These are phyloP conservation scores for Fraxinus ornus DNA, from an alignment of 305 asterid species.

Conservation along the genomic window DNA sequence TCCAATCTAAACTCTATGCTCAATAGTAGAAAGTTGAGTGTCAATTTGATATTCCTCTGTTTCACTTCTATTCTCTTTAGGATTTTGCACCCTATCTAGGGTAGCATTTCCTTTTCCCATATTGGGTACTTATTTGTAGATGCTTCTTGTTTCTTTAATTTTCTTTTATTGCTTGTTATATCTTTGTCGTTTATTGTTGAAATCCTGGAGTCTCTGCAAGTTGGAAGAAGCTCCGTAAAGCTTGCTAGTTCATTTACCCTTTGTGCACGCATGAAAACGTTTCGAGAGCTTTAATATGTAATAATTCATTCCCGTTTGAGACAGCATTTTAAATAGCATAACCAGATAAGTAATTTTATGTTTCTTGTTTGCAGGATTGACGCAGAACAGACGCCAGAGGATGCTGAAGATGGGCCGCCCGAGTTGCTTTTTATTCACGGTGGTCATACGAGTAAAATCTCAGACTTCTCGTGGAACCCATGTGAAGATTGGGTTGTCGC, in stretches of 20 bases:
- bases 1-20: neutral
- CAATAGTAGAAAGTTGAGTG: neutral
- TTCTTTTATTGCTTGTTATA: neutral
- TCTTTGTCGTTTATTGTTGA: neutral
- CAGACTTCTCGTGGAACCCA: slow-evolving; percentile 96
- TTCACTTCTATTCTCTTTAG: neutral
- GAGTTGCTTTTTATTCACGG: slow-evolving; percentile 91
- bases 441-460: slow-evolving; percentile 88
- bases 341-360: neutral
- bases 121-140: neutral
- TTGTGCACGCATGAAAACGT: neutral
- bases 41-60: neutral
- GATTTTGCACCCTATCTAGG: neutral
- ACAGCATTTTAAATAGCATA: neutral
- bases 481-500: slow-evolving; percentile 95
- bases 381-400: slow-evolving; percentile 80
- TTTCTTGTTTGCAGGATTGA: slow-evolving; percentile 54
- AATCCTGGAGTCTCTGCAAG: neutral
- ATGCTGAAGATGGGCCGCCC: slow-evolving; percentile 89
- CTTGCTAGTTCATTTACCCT: neutral
- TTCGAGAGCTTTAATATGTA: neutral
- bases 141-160: neutral
- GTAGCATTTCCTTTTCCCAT: neutral
- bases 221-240: neutral
- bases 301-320: neutral